These are phyloP conservation scores for Pythium aquatile DNA, from an alignment of 352 stramenopile genomes.

Conservation along the genomic window DNA sequence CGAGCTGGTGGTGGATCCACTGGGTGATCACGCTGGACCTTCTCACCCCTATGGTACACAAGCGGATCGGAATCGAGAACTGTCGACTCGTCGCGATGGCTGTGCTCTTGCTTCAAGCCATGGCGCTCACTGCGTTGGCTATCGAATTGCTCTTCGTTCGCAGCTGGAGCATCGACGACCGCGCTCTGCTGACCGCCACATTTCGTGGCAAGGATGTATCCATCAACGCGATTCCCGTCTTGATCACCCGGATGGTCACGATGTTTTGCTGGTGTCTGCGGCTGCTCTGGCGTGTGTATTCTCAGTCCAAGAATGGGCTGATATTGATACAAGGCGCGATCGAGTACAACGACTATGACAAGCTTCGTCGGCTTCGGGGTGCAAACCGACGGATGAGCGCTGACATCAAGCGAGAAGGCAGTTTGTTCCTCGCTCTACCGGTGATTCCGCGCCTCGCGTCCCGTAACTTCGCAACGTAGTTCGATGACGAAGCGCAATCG, in stretches of 20 bases:
- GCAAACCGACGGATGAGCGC: background rate
- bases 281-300: background rate
- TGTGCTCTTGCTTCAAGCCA: background rate
- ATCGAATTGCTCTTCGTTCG: background rate
- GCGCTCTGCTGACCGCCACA: background rate
- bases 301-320: background rate
- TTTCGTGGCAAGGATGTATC: background rate
- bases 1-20: constrained; percentile 24
- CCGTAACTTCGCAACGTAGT: no score
- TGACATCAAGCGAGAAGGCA: background rate
- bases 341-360: constrained; percentile 11
- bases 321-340: constrained; percentile 1
- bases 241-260: constrained; percentile 1
- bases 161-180: background rate
- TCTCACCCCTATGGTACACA: background rate
- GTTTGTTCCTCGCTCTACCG: background rate
- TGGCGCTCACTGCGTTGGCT: background rate
- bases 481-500: no score
- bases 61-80: background rate
- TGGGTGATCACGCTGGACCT: constrained; percentile 29
- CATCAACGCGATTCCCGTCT: background rate
- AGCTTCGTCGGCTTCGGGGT: background rate
- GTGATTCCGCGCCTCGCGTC: background rate
- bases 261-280: constrained; percentile 8
- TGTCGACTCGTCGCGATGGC: background rate